Percentiles rank a stretch among this genome's conserved stretches.
Conservation (phyloP, 768 basidiomycete genomes). For the Hysterangium stoloniferum region DNA sequence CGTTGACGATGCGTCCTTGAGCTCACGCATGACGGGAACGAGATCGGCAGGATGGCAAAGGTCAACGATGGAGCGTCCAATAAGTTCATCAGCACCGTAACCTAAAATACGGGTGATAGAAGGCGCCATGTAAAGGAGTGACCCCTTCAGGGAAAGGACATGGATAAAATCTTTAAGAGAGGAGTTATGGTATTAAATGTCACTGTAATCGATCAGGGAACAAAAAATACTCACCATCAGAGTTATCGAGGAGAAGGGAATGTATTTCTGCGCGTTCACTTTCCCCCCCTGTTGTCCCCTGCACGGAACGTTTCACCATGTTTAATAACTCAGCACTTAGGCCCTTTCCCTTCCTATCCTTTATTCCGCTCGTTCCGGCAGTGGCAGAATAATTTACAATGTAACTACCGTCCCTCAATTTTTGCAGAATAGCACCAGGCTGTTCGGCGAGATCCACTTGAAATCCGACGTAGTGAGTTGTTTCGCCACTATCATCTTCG, state of each 20-base stretch:
- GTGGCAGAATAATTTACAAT: constrained; percentile 47
- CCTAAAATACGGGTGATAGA: constrained; percentile 72
- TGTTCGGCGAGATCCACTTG: constrained; percentile 89
- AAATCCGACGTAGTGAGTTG: constrained; percentile 89
- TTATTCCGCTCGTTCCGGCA: neutral
- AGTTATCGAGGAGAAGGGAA: constrained; percentile 33
- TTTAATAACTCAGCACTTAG: neutral
- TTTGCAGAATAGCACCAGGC: constrained; percentile 75
- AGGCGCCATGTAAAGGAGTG: constrained; percentile 88
- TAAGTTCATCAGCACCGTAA: constrained; percentile 77
- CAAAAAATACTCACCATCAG: constrained; percentile 24
- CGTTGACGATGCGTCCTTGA: constrained; percentile 50
- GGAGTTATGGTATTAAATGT: constrained; percentile 27
- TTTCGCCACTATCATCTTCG: constrained; percentile 61
- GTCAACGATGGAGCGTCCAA: constrained; percentile 70
- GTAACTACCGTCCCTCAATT: constrained; percentile 72
- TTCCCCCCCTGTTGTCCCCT: neutral
- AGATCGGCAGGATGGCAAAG: constrained; percentile 87
- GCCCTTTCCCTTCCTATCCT: neutral
- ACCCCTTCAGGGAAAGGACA: constrained; percentile 87
- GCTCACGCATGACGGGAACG: constrained; percentile 83
- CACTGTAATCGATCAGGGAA: neutral
- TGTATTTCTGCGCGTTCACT: constrained; percentile 15
- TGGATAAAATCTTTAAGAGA: constrained; percentile 87
- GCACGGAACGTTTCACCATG: neutral